phyloP scores from a whole-genome alignment of 83 land plant genomes.

The Isoetes engelmannii region DNA sequence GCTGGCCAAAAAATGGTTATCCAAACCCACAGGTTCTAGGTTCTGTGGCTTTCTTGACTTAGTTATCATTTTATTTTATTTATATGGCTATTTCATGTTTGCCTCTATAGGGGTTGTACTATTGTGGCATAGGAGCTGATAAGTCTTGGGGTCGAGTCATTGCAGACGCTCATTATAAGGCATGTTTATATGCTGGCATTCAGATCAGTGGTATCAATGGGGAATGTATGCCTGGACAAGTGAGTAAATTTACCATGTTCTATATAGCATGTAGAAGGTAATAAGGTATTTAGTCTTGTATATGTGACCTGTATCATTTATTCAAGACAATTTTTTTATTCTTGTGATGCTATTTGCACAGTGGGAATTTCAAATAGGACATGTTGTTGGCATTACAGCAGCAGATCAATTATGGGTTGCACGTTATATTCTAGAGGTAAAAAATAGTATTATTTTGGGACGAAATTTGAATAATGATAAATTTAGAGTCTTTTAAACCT shows the following conservation, averaged over 20 bases:
- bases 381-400: background rate
- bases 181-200: conserved; percentile 30
- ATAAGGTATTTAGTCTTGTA: background rate
- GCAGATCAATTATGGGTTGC: conserved; percentile 4
- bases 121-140: conserved; percentile 33
- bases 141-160: conserved; percentile 33
- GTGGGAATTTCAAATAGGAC: conserved; percentile 12
- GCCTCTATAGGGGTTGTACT: conserved; percentile 21
- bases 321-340: background rate
- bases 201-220: conserved; percentile 31
- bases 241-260: too few species aligned
- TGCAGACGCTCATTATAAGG: conserved; percentile 33
- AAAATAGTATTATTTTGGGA: background rate
- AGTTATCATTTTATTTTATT: background rate
- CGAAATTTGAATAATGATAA: background rate
- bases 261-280: too few species aligned
- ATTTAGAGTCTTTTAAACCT: background rate
- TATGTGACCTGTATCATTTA: background rate
- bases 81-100: background rate
- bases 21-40: conserved; percentile 16
- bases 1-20: conserved; percentile 27
- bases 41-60: background rate
- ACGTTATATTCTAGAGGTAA: conserved; percentile 9
- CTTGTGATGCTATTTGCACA: conserved; percentile 1
- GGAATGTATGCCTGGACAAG: conserved; percentile 30